Evolutionary conservation across 1,139 yeast species (phyloP), one percentile per base, ranked within the genome.

Genomic region (Blastobotrys malaysiensis): DNA sequence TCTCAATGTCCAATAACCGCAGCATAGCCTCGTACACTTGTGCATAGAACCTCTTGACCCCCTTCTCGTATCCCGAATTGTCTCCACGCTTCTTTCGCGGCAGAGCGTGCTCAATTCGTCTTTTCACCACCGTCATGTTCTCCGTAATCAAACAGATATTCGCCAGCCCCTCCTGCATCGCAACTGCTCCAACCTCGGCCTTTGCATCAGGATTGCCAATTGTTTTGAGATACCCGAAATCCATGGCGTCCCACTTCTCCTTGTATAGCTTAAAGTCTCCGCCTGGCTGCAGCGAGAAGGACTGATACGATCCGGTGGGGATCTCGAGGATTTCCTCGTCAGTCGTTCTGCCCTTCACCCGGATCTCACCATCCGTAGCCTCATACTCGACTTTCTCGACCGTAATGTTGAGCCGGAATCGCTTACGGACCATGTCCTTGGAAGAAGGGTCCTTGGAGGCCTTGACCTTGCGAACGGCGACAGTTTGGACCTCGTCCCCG

Each of bases 121-220:
- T 83, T 59, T 88, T 80, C 57, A 93, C 68, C 36, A 89, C 83
- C 0, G 98, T 91, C 84, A 93, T 87, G 57, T 86, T 86, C 52
- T 91, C 96, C 0, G 98, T 89, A 26, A 93, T 78, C 52, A 90
- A 76, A 70, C 99, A 93, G 19, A 93, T 74, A 69, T 93, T 97
- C 0, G 98, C 97, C 51, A 93, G 82, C 1, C 98, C 98, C 67
- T 95, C 98, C 70, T 93, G 93, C 65, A 93, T 72, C 1, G 91
- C 96, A 24, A 93, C 84, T 0, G 99, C 99, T 0, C 97, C 99
- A 9, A 93, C 82, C 64, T 93, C 98, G 0, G 97, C 96, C 65
- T 86, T 86, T 48, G 81, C 77, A 56, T 84, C 96, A 18, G 88
- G 77, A 24, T 88, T 81, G 51, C 91, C 82, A 3, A 96, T 82